These are phyloP conservation scores for Acacia acuminata DNA, from an alignment of 306 rosid genomes.

Conservation along the genomic window DNA sequence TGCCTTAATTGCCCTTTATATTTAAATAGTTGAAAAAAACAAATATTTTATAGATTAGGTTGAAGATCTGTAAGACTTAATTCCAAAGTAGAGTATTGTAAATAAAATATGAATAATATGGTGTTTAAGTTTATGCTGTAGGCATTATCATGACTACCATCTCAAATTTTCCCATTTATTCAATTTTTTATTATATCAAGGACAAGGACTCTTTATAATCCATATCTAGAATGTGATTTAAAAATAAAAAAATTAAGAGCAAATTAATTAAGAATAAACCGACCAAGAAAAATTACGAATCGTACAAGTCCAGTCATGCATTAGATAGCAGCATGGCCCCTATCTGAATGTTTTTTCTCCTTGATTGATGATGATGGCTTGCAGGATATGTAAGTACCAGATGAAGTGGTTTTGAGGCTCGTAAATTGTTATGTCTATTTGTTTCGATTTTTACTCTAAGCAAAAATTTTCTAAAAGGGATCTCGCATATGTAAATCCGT, in stretches of 20 bases:
- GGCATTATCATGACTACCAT: neutral
- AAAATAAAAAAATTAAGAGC: neutral
- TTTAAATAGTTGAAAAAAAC: neutral
- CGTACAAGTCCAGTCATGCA: neutral
- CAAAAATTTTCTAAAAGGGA: neutral
- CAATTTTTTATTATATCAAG: neutral
- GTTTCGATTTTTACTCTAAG: neutral
- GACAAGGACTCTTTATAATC: neutral
- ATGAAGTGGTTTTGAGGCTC: neutral
- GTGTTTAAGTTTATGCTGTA: neutral
- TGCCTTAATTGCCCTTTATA: neutral
- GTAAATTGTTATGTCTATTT: neutral
- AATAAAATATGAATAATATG: neutral
- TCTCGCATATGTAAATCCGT: neutral
- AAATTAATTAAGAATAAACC: neutral
- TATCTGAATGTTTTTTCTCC: neutral
- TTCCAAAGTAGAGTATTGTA: too few relatives aligned
- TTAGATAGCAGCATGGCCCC: neutral
- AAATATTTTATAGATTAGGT: neutral
- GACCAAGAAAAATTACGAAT: neutral
- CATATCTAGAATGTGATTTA: neutral
- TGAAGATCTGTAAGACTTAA: too few relatives aligned
- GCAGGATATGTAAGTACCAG: neutral
- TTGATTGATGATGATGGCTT: neutral
- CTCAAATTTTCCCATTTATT: neutral